phyloP scores from a whole-genome alignment of 495 filamentous ascomycete species.

The Penicillium coffeae region DNA sequence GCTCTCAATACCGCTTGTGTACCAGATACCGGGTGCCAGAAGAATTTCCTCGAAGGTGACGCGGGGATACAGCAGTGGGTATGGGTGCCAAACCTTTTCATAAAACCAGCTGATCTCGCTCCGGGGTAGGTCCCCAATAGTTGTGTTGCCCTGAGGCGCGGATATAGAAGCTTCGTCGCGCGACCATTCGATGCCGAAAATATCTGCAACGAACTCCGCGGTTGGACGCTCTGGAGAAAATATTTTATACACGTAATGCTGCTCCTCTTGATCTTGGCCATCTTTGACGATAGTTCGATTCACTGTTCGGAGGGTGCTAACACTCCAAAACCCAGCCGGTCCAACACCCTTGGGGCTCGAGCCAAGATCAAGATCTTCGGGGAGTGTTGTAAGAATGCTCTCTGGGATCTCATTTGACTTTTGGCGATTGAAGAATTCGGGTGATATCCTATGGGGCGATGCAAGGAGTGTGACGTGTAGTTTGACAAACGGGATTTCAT shows the following conservation, averaged over 20 bases:
- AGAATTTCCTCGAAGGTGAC: slow-evolving; percentile 82
- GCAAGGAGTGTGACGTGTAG: slow-evolving; percentile 89
- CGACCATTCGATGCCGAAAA: slow-evolving; percentile 30
- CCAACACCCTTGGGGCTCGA: slow-evolving; percentile 56
- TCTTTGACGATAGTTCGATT: slow-evolving; percentile 49
- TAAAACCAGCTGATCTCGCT: slow-evolving; percentile 74
- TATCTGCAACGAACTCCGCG: slow-evolving; percentile 54
- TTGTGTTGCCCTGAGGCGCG: slow-evolving; percentile 15
- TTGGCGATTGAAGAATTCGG: slow-evolving; percentile 64
- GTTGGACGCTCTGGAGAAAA: slow-evolving; percentile 75
- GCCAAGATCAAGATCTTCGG: slow-evolving; percentile 48
- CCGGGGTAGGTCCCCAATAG: slow-evolving; percentile 32
- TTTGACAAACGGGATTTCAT: slow-evolving; percentile 74
- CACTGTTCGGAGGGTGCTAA: slow-evolving; percentile 69
- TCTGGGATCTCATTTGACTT: slow-evolving; percentile 56
- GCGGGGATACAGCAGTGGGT: slow-evolving; percentile 77
- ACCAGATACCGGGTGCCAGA: slow-evolving; percentile 66
- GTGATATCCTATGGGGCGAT: slow-evolving; percentile 63
- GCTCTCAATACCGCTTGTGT: slow-evolving; percentile 88
- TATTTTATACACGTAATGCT: slow-evolving; percentile 91
- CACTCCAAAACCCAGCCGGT: slow-evolving; percentile 76
- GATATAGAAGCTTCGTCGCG: slow-evolving; percentile 10
- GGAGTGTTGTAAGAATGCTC: slow-evolving; percentile 78
- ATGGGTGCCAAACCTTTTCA: slow-evolving; percentile 72
- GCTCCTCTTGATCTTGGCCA: slow-evolving; percentile 24